Conservation (phyloP, 306 rosid species). For the Trifolium repens region DNA sequence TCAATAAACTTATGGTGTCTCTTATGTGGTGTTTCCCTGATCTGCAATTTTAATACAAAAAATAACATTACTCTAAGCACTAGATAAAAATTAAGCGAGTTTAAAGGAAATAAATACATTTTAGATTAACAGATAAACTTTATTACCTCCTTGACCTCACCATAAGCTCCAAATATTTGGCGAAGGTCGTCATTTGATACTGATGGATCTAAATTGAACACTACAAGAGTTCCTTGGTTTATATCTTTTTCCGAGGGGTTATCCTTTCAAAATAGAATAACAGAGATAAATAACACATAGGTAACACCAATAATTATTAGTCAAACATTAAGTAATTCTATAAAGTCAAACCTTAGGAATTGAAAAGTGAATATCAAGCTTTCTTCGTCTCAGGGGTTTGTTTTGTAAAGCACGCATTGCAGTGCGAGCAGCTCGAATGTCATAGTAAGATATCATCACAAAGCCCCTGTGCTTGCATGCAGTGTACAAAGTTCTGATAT, state of each 20-base stretch:
- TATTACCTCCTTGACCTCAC: slow-evolving; percentile 92
- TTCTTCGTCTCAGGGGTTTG: slow-evolving; percentile 89
- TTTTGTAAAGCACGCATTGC: slow-evolving; percentile 93
- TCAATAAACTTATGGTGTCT: slow-evolving; percentile 94
- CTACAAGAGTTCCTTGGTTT: slow-evolving; percentile 97
- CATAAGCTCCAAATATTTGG: slow-evolving; percentile 87
- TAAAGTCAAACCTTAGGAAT: slow-evolving; percentile 80
- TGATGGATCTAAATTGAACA: slow-evolving; percentile 91
- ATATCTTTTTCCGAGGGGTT: slow-evolving; percentile 94
- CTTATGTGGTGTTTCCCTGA: slow-evolving; percentile 96
- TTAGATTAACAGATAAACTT: slow-evolving; percentile 10
- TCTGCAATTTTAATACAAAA: slow-evolving; percentile 58
- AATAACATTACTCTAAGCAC: slow-evolving; percentile 28
- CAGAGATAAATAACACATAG: slow-evolving; percentile 35
- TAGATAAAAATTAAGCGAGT: slow-evolving; percentile 25
- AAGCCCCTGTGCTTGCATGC: slow-evolving; percentile 98
- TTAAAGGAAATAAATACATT: slow-evolving; percentile 20
- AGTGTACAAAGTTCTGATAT: slow-evolving; percentile 89
- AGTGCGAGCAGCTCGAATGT: slow-evolving; percentile 92
- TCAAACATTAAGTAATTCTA: slow-evolving; percentile 17
- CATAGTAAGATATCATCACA: slow-evolving; percentile 96
- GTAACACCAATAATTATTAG: slow-evolving; percentile 13
- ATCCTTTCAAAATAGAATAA: slow-evolving; percentile 61
- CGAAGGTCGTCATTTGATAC: slow-evolving; percentile 94
- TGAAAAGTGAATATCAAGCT: slow-evolving; percentile 97